Base-by-base conservation (phyloP, 139 green algal genomes). In the Tetratostichococcus sp. region DNA sequence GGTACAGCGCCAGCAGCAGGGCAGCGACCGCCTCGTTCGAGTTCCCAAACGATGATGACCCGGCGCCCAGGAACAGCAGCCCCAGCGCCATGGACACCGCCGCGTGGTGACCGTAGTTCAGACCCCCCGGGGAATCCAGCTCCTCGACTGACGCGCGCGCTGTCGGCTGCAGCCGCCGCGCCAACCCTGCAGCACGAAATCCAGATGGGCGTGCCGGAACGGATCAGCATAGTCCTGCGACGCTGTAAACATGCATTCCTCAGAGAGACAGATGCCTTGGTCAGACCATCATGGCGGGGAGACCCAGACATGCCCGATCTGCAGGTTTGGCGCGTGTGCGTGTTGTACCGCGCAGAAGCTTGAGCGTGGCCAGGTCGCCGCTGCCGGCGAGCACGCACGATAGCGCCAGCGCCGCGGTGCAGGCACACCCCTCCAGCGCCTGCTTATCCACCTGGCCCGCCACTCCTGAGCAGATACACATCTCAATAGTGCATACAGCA, bases 21-120 rank as follows among this genome's bases (percentile, higher is more conserved):
- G 87, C 86, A 1, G 95, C 95, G 26, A 97, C 84, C 28, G 91
- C 80, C 26, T 81, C 73, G 72, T 90, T 89, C 69, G 77, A 83
- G 57, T 87, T 95, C 35, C 70, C 82, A 57, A 99, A 95, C 28
- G 92, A 97, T 70, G 66, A 39, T 0, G 62, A 62, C 70, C 94
- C 93, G 30, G 81, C 91, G 16, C 91, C 90, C 74, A 98, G 78
- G 79, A 97, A 97, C 43, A 99, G 87, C 80, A 98, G 96, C 19
- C 94, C 94, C 28, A 94, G 76, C 11, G 92, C 92, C 81, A 97
- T 88, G 75, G 71, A 83, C 30, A 95, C 80, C 2, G 92, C 89
- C 78, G 94, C 90, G 87, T 98, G 92, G n/a, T 84, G 84, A 33
- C 91, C 94, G 76, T 96, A 95, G 26, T 66, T 83, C 32, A 95